Percentiles rank a stretch among this genome's conserved stretches.
Conservation (phyloP, 2,329 filamentous ascomycete genomes). For the Ophiognomonia clavigignenti-juglandacearum region DNA sequence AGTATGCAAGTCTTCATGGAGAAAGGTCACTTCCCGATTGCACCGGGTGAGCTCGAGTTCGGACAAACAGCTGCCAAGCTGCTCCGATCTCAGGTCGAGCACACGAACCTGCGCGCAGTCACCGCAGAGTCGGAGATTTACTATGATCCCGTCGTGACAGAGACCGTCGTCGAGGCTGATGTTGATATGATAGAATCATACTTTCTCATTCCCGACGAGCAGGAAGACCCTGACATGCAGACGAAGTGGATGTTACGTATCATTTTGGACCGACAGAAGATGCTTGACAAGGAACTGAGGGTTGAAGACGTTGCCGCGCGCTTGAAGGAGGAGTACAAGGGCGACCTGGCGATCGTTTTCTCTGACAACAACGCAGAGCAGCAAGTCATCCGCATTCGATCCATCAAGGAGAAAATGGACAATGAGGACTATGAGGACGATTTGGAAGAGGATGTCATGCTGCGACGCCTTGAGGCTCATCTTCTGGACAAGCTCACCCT, state of each 20-base stretch:
- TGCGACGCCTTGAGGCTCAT: constrained; percentile 88
- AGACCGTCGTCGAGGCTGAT: constrained; percentile 83
- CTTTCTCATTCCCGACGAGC: constrained; percentile 86
- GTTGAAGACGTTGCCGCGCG: constrained; percentile 86
- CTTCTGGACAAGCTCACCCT: constrained; percentile 87
- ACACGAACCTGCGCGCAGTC: constrained; percentile 88
- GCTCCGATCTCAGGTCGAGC: constrained; percentile 85
- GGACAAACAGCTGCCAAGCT: constrained; percentile 74
- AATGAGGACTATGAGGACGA: constrained; percentile 58
- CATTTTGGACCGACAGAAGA: constrained; percentile 85
- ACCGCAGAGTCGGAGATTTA: constrained; percentile 93
- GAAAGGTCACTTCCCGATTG: constrained; percentile 47
- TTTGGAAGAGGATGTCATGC: constrained; percentile 83
- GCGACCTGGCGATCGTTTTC: constrained; percentile 87
- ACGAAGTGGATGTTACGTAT: constrained; percentile 96
- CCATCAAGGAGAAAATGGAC: constrained; percentile 64
- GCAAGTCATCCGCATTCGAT: constrained; percentile 88
- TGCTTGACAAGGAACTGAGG: constrained; percentile 88
- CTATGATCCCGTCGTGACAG: constrained; percentile 87
- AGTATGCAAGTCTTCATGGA: constrained; percentile 91
- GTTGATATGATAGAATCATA: constrained; percentile 94
- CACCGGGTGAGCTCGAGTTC: not conserved
- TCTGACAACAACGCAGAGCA: constrained; percentile 97
- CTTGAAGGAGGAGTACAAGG: constrained; percentile 84
- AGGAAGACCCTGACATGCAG: constrained; percentile 61